These are phyloP conservation scores for Grosmannia serpens DNA, from an alignment of 2,329 filamentous ascomycete species.

Conservation along the genomic window DNA sequence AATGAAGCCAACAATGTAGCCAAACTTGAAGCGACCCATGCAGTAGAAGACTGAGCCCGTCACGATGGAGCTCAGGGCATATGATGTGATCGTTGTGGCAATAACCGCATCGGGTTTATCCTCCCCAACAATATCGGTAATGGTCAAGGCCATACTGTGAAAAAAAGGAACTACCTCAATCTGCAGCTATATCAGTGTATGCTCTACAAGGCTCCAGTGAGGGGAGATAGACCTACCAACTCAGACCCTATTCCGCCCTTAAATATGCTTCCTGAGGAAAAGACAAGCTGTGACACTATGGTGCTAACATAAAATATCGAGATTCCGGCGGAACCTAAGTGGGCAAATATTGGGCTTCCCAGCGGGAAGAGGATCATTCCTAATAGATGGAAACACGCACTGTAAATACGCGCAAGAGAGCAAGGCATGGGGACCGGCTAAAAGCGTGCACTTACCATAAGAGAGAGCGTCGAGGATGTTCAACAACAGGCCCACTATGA, in stretches of 20 bases:
- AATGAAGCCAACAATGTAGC: conserved; percentile 92
- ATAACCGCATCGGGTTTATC: conserved; percentile 77
- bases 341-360: conserved; percentile 72
- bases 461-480: conserved; percentile 93
- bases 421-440: not conserved
- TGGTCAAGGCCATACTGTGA: conserved; percentile 92
- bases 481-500: conserved; percentile 76
- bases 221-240: conserved; percentile 43
- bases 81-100: conserved; percentile 87
- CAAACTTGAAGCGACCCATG: conserved; percentile 78
- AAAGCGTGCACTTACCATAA: conserved; percentile 47
- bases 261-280: conserved; percentile 80
- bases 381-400: conserved; percentile 16
- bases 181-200: conserved; percentile 22
- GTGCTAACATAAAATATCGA: conserved; percentile 99
- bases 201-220: not conserved
- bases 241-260: conserved; percentile 87
- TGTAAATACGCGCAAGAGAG: not conserved
- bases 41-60: conserved; percentile 87
- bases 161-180: conserved; percentile 99
- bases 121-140: conserved; percentile 65
- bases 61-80: conserved; percentile 78
- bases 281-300: conserved; percentile 84
- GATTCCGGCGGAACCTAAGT: conserved; percentile 83
- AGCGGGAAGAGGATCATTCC: conserved; percentile 92